Evolutionary conservation across 2,329 filamentous ascomycete species (phyloP).

Genomic region (Ceratocystis ficicola): DNA sequence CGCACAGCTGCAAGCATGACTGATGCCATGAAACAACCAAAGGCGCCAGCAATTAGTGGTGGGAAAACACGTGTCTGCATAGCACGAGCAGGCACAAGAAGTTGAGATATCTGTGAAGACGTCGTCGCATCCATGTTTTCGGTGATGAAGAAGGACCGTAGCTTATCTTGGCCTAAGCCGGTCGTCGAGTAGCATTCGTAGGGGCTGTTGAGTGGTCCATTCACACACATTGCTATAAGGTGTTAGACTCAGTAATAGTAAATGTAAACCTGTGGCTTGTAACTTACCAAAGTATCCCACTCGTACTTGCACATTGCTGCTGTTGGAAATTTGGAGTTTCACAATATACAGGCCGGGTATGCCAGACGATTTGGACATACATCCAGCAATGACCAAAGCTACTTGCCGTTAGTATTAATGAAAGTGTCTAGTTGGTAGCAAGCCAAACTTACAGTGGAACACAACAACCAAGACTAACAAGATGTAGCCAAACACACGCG

Average conservation of each 20-base stretch:
- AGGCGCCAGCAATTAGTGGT: conserved; percentile 19
- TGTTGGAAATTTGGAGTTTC: conserved; percentile 15
- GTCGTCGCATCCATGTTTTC: conserved; percentile 17
- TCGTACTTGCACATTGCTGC: conserved; percentile 17
- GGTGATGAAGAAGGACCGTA: conserved; percentile 20
- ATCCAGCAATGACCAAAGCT: conserved; percentile 22
- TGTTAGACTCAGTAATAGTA: background rate
- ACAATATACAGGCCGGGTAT: conserved; percentile 21
- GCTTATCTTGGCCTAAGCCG: conserved; percentile 18
- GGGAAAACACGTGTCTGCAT: conserved; percentile 22
- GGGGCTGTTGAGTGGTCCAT: conserved; percentile 17
- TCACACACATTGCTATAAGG: conserved; percentile 19
- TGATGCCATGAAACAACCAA: conserved; percentile 19
- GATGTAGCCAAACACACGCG: conserved; percentile 21
- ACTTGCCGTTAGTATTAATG: background rate
- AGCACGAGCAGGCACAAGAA: conserved; percentile 19
- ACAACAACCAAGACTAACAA: conserved; percentile 21
- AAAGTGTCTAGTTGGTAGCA: background rate
- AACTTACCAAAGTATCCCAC: conserved; percentile 22
- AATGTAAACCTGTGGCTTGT: background rate
- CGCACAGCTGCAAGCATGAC: conserved; percentile 20
- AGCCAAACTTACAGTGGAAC: conserved; percentile 18
- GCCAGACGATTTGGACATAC: conserved; percentile 21
- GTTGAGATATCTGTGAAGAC: conserved; percentile 6
- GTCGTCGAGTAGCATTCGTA: conserved; percentile 20